Evolutionary conservation across 805 yeast genomes (phyloP).

Genomic region (Zygotorulaspora florentina): DNA sequence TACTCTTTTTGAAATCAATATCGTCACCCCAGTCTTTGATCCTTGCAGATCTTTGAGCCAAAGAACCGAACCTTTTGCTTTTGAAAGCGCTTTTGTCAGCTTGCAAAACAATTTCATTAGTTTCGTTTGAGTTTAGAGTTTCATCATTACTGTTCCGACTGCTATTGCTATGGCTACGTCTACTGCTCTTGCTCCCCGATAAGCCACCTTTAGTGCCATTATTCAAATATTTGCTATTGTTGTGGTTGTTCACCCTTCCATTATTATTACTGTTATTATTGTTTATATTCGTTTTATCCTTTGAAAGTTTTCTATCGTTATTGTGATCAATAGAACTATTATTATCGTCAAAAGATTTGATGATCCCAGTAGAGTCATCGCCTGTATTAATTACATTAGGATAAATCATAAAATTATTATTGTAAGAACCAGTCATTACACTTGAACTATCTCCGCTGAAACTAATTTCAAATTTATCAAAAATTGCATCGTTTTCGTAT

Average conservation of each 20-base stretch:
- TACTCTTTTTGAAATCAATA: slow-evolving; percentile 91
- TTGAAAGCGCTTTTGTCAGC: slow-evolving; percentile 98
- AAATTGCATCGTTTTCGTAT: slow-evolving; percentile 96
- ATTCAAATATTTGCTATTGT: slow-evolving; percentile 7
- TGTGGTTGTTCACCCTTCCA: slow-evolving; percentile 7
- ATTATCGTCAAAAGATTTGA: slow-evolving; percentile 13
- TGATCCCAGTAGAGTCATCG: slow-evolving; percentile 17
- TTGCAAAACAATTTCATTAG: slow-evolving; percentile 72
- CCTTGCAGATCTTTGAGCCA: slow-evolving; percentile 41
- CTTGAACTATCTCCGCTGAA: slow-evolving; percentile 89
- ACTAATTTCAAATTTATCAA: slow-evolving; percentile 96
- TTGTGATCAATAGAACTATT: slow-evolving; percentile 9
- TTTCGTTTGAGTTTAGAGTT: slow-evolving; percentile 9
- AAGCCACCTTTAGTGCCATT: slow-evolving; percentile 4
- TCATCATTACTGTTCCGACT: slow-evolving; percentile 9
- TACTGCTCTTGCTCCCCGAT: slow-evolving; percentile 9
- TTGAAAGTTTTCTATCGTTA: slow-evolving; percentile 4
- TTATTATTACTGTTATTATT: slow-evolving; percentile 6
- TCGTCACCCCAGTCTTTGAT: slow-evolving; percentile 55
- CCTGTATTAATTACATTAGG: slow-evolving; percentile 63
- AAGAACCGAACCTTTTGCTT: slow-evolving; percentile 38
- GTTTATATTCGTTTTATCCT: slow-evolving; percentile 13
- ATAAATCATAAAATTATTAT: slow-evolving; percentile 94
- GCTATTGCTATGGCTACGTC: slow-evolving; percentile 10
- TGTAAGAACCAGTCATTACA: slow-evolving; percentile 95